These are phyloP conservation scores for Candida ponderosae DNA, from an alignment of 805 yeast species.

Conservation along the genomic window DNA sequence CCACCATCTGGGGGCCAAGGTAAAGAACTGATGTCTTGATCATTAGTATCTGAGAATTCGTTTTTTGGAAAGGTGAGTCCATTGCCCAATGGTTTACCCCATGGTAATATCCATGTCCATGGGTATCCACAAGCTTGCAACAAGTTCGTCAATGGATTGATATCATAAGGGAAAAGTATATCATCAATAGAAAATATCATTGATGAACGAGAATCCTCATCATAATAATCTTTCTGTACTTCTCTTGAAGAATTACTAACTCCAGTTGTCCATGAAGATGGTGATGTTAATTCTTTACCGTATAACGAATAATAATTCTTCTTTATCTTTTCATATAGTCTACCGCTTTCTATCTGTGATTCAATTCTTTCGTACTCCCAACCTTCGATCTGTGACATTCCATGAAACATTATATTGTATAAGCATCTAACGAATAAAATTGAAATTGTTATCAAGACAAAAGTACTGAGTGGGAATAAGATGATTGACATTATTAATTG, in stretches of 20 bases:
- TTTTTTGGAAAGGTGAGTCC: slow-evolving; percentile 55
- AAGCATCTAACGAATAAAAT: slow-evolving; percentile 57
- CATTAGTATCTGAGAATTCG: slow-evolving; percentile 37
- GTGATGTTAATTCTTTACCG: slow-evolving; percentile 12
- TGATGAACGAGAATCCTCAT: slow-evolving; percentile 5
- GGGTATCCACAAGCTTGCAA: slow-evolving; percentile 49
- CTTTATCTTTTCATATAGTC: slow-evolving; percentile 43
- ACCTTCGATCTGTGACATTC: slow-evolving; percentile 82
- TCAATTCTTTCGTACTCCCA: slow-evolving; percentile 90
- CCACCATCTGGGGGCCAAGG: slow-evolving; percentile 97
- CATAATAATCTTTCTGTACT: slow-evolving; percentile 1
- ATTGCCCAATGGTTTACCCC: slow-evolving; percentile 51
- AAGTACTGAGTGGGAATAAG: slow-evolving; percentile 43
- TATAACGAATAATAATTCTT: slow-evolving; percentile 28
- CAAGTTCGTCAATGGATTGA: slow-evolving; percentile 51
- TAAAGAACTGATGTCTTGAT: slow-evolving; percentile 51
- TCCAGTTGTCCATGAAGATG: slow-evolving; percentile 14
- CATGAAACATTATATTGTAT: slow-evolving; percentile 43
- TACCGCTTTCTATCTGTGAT: slow-evolving; percentile 47
- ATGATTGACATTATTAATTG: slow-evolving; percentile 51
- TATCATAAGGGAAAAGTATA: slow-evolving; percentile 78
- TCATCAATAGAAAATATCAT: slow-evolving; percentile 46
- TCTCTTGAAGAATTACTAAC: neutral
- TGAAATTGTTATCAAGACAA: slow-evolving; percentile 55
- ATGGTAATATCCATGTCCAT: slow-evolving; percentile 64